These are phyloP conservation scores for Dacryopinax spathularia DNA, from an alignment of 768 basidiomycete species.

Conservation along the genomic window DNA sequence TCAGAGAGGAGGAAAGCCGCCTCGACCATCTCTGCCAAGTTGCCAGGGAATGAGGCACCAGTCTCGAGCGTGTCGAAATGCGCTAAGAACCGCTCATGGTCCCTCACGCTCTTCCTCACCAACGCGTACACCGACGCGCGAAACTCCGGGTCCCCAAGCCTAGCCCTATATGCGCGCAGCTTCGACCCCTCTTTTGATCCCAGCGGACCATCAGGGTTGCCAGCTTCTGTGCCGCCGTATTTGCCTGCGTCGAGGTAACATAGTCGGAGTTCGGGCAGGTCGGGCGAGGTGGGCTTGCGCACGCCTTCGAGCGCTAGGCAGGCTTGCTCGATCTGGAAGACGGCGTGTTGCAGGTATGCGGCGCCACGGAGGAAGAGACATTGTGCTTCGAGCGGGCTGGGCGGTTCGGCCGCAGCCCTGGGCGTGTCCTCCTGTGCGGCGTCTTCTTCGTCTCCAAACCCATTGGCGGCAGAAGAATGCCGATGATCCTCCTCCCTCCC, in stretches of 20 bases:
- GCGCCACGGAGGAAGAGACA: conserved; percentile 71
- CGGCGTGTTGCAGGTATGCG: conserved; percentile 66
- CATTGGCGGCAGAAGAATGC: not conserved
- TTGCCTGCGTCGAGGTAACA: conserved; percentile 60
- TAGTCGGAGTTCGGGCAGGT: conserved; percentile 55
- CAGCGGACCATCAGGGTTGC: conserved; percentile 63
- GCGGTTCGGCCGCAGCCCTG: conserved; percentile 58
- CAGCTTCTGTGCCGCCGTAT: conserved; percentile 77
- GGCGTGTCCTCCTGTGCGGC: conserved; percentile 25
- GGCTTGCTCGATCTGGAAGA: conserved; percentile 57
- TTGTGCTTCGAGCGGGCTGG: conserved; percentile 78
- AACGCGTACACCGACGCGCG: conserved; percentile 45
- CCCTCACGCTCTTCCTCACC: conserved; percentile 62
- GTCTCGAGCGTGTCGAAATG: conserved; percentile 66
- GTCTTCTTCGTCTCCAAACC: not conserved
- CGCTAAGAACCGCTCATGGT: conserved; percentile 69
- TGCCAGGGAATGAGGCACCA: conserved; percentile 15
- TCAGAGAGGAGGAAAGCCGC: conserved; percentile 58
- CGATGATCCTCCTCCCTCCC: conserved; percentile 31
- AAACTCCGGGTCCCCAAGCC: conserved; percentile 41
- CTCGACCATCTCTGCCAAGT: conserved; percentile 42
- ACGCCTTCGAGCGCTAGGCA: conserved; percentile 60
- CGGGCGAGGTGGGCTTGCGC: conserved; percentile 39
- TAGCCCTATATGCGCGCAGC: conserved; percentile 44
- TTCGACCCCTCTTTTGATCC: conserved; percentile 47